Evolutionary conservation across 495 filamentous ascomycete genomes (phyloP).

Genomic region (Neurospora hispaniola): DNA sequence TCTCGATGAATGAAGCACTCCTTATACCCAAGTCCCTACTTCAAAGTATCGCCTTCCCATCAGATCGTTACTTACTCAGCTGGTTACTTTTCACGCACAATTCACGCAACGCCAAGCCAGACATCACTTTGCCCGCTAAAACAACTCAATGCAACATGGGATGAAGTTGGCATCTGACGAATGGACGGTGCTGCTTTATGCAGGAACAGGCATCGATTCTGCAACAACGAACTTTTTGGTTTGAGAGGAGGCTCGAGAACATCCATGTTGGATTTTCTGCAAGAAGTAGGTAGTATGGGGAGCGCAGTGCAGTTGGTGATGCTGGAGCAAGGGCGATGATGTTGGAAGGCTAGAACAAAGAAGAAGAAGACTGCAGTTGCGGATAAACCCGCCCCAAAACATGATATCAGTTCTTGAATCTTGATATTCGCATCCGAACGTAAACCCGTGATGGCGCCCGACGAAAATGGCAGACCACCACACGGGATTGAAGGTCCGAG

Average conservation of each 20-base stretch:
- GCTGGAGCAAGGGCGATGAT: no score
- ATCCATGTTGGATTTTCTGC: no score
- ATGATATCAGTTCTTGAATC: neutral
- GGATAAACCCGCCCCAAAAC: neutral
- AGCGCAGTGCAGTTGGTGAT: no score
- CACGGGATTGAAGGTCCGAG: neutral
- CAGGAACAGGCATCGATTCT: neutral
- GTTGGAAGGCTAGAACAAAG: no score
- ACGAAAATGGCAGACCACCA: neutral
- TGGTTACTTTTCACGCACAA: constrained; percentile 18
- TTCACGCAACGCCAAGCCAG: constrained; percentile 11
- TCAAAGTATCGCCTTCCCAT: neutral
- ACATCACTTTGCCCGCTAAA: neutral
- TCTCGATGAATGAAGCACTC: neutral
- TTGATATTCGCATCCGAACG: neutral
- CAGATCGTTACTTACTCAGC: constrained; percentile 10
- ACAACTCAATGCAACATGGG: neutral
- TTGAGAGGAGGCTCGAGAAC: neutral
- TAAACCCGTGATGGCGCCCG: neutral
- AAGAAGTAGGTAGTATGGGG: no score
- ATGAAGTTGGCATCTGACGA: neutral
- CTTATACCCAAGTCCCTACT: neutral
- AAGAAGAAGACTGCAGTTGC: neutral
- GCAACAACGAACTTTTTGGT: neutral
- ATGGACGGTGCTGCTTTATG: neutral